Conservation (phyloP, 139 green algal genomes). For the Chlorella sp. region DNA sequence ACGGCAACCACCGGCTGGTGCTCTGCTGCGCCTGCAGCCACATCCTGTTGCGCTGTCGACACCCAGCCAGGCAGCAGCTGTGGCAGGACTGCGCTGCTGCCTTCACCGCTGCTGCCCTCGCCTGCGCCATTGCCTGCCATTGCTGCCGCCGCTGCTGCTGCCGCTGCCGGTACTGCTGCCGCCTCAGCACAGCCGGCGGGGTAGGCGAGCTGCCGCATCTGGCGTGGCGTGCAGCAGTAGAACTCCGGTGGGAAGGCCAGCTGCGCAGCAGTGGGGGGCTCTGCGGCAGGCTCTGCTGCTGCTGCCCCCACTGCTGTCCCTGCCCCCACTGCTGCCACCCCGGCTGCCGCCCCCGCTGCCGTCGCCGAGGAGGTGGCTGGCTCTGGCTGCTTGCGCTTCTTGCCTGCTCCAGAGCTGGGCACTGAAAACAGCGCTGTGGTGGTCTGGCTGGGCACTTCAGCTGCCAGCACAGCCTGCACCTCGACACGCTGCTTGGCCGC, state of each 20-base stretch:
- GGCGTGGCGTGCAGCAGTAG: background rate
- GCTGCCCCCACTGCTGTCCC: background rate
- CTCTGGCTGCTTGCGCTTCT: conserved; percentile 16
- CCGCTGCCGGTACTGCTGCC: background rate
- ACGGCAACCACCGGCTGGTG: conserved; percentile 57
- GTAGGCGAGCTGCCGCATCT: background rate
- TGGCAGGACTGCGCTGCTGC: background rate
- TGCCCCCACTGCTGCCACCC: background rate
- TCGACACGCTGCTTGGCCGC: background rate
- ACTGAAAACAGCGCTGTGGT: conserved; percentile 3
- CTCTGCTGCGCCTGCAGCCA: background rate
- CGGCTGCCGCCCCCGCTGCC: background rate
- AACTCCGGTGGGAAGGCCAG: conserved; percentile 1
- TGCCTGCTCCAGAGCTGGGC: background rate
- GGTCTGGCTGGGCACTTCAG: conserved; percentile 4
- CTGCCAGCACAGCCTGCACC: background rate
- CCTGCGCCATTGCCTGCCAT: background rate
- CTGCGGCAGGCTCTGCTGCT: background rate
- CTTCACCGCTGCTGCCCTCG: background rate
- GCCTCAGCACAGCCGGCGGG: background rate
- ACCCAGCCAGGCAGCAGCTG: conserved; percentile 4
- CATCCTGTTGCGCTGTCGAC: background rate
- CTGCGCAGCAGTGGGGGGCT: background rate
- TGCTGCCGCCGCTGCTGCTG: background rate
- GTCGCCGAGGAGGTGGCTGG: background rate